Evolutionary conservation across 345 rosid genomes (phyloP).

Genomic region (Cardamine chenopodiifolia): DNA sequence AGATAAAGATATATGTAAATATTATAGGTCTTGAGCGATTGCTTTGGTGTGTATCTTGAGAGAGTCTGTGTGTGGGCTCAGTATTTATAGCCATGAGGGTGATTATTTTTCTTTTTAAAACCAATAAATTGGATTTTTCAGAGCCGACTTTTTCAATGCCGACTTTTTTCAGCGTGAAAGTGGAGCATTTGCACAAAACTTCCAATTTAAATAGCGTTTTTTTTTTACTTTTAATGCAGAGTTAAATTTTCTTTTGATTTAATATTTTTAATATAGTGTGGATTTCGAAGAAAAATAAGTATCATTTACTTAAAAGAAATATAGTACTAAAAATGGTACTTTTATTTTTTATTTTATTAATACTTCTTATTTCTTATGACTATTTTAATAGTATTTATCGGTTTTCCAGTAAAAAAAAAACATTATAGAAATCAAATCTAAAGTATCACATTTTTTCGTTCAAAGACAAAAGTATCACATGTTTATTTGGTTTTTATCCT

Average conservation of each 20-base stretch:
- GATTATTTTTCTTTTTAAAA: conserved; percentile 8
- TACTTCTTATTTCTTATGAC: background rate
- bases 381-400: background rate
- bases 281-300: background rate
- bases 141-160: background rate
- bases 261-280: background rate
- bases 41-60: conserved; percentile 27
- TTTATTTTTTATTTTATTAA: too few species aligned
- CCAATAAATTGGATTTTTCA: background rate
- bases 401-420: background rate
- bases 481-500: conserved; percentile 38
- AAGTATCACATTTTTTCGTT: conserved; percentile 1
- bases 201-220: background rate
- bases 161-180: background rate
- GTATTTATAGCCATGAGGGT: conserved; percentile 32
- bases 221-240: too few species aligned
- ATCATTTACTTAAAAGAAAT: background rate
- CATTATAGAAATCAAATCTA: conserved; percentile 5
- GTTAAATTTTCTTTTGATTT: background rate
- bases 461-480: conserved; percentile 10
- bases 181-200: conserved; percentile 1
- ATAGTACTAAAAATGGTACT: background rate
- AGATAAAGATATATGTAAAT: background rate
- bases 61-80: conserved; percentile 16
- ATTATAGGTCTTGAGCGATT: background rate